phyloP scores from a whole-genome alignment of 1,139 yeast genomes.

The Candida sanyaensis region DNA sequence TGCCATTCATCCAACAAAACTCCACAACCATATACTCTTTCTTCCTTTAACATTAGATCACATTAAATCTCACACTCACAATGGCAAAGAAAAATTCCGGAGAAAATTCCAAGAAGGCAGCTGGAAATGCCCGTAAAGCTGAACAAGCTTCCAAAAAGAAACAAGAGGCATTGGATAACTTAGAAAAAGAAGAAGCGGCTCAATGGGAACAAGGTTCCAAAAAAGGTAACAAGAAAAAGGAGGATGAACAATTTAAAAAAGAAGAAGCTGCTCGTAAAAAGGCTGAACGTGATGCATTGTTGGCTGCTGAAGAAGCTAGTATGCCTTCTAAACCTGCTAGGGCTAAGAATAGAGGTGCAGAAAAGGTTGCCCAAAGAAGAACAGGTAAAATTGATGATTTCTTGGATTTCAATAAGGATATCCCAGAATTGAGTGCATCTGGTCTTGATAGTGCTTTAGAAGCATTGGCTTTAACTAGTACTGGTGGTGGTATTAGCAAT shows the following conservation, averaged over 20 bases:
- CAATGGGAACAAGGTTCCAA: constrained; percentile 77
- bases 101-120: constrained; percentile 64
- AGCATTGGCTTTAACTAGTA: constrained; percentile 66
- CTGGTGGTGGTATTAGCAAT: constrained; percentile 53
- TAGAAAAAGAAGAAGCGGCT: constrained; percentile 58
- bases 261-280: constrained; percentile 67
- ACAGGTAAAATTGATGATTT: constrained; percentile 67
- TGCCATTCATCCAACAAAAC: neutral
- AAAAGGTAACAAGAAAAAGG: constrained; percentile 70
- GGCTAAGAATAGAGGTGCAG: constrained; percentile 68
- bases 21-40: neutral
- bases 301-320: constrained; percentile 65
- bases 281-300: constrained; percentile 60
- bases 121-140: constrained; percentile 72
- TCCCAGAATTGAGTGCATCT: constrained; percentile 64
- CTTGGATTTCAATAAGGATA: constrained; percentile 50
- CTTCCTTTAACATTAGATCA: neutral
- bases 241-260: constrained; percentile 58
- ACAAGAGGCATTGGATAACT: constrained; percentile 50
- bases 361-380: constrained; percentile 63
- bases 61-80: constrained; percentile 7
- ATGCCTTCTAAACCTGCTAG: constrained; percentile 58
- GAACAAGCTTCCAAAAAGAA: constrained; percentile 65
- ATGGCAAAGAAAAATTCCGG: constrained; percentile 63
- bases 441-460: constrained; percentile 81